Evolutionary conservation across 139 green algal species (phyloP).

Genomic region (Asterochloris erici): DNA sequence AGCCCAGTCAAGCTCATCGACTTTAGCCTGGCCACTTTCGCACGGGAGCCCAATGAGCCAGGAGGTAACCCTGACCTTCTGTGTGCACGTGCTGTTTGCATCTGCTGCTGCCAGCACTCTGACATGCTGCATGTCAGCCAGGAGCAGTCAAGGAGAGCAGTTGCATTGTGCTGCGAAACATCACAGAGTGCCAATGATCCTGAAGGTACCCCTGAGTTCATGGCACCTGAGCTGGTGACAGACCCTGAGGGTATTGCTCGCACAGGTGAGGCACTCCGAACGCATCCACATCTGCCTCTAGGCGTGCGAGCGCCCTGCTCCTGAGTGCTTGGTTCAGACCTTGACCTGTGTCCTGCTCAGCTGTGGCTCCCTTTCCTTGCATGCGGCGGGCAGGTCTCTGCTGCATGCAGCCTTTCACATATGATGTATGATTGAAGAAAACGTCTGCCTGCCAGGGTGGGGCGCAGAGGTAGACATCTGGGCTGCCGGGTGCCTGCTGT

Average conservation of each 20-base stretch:
- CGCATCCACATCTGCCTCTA: too few relatives aligned
- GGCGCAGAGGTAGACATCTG: conserved; percentile 30
- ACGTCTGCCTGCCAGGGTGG: conserved; percentile 1
- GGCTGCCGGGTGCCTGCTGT: conserved; percentile 26
- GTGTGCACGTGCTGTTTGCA: background rate
- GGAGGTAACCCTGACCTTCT: background rate
- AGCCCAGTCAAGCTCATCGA: conserved; percentile 33
- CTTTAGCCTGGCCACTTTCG: conserved; percentile 24
- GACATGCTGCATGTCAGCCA: too few relatives aligned
- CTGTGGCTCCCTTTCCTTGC: too few relatives aligned
- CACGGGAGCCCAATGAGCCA: conserved; percentile 18
- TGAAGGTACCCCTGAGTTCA: conserved; percentile 18
- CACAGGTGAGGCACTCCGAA: background rate
- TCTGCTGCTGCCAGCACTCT: background rate
- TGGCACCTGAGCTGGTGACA: conserved; percentile 25
- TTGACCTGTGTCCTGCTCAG: too few relatives aligned
- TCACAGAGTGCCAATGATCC: conserved; percentile 7
- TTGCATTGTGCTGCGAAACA: background rate
- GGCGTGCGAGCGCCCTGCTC: too few relatives aligned
- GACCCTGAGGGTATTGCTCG: conserved; percentile 14
- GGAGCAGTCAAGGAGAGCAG: too few relatives aligned
- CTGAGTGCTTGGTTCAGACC: too few relatives aligned
- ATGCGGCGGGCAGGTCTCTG: too few relatives aligned
- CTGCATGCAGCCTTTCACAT: too few relatives aligned
- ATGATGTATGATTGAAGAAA: too few relatives aligned